A percentile compares a stretch with the other conserved stretches of the same genome.
These are phyloP conservation scores for Leptographium procerum DNA, from an alignment of 2,329 filamentous ascomycete genomes.

Conservation along the genomic window DNA sequence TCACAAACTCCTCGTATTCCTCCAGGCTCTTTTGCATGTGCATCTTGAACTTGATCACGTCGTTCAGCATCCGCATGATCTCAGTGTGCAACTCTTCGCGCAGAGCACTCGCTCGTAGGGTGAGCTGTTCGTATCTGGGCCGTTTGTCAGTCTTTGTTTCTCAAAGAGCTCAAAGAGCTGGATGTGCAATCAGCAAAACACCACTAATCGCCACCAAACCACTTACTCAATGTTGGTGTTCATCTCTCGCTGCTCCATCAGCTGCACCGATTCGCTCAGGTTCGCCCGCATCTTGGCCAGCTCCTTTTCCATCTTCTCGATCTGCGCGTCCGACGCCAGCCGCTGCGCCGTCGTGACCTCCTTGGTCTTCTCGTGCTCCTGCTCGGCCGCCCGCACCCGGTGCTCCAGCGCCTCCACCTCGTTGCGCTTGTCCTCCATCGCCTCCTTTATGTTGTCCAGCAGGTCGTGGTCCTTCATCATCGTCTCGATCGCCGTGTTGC, in stretches of 20 bases:
- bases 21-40: slow-evolving; percentile 88
- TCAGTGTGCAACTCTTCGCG: slow-evolving; percentile 98
- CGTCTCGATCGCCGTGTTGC: slow-evolving; percentile 69
- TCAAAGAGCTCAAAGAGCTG: no score
- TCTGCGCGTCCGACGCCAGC: slow-evolving; percentile 79
- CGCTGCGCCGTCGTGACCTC: slow-evolving; percentile 81
- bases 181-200: no score
- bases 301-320: slow-evolving; percentile 98
- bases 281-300: slow-evolving; percentile 83
- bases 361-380: slow-evolving; percentile 89
- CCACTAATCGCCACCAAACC: background rate
- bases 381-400: slow-evolving; percentile 74
- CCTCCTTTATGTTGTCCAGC: slow-evolving; percentile 89
- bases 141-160: background rate
- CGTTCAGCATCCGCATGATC: slow-evolving; percentile 90
- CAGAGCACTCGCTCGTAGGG: slow-evolving; percentile 68
- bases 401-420: slow-evolving; percentile 91
- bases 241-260: slow-evolving; percentile 92
- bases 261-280: slow-evolving; percentile 73
- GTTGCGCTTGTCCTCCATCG: slow-evolving; percentile 86
- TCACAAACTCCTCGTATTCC: slow-evolving; percentile 87
- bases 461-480: slow-evolving; percentile 94
- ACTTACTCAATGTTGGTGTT: slow-evolving; percentile 88
- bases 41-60: slow-evolving; percentile 97
- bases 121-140: slow-evolving; percentile 75